Evolutionary conservation across 179 eudicot species (phyloP).

Genomic region (Beta lomatogona): DNA sequence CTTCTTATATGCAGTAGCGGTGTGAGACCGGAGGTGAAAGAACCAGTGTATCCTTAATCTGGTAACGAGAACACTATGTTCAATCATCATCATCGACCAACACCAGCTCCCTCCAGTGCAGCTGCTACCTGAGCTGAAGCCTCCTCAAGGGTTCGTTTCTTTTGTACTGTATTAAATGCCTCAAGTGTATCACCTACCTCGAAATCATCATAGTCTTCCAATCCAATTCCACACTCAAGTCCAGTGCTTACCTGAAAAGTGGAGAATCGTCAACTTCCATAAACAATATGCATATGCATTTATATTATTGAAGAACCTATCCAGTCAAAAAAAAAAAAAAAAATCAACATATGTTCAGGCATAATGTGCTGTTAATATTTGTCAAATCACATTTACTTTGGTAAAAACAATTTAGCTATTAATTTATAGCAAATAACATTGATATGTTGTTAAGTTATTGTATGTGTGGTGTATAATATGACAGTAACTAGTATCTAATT

Average conservation of each 20-base stretch:
- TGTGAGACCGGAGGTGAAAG: slow-evolving; percentile 12
- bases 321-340: neutral
- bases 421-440: too few species aligned
- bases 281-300: neutral
- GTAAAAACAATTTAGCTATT: too few species aligned
- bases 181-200: slow-evolving; percentile 73
- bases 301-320: neutral
- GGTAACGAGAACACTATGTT: neutral
- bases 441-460: too few species aligned
- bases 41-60: neutral
- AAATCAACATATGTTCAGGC: too few species aligned
- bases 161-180: slow-evolving; percentile 70
- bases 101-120: slow-evolving; percentile 67
- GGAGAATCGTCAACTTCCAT: neutral
- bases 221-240: slow-evolving; percentile 86
- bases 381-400: too few species aligned
- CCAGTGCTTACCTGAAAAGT: slow-evolving; percentile 74
- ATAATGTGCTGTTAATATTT: too few species aligned
- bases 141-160: slow-evolving; percentile 93
- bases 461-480: too few species aligned
- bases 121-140: slow-evolving; percentile 89
- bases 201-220: slow-evolving; percentile 66
- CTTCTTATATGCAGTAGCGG: neutral
- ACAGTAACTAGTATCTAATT: too few species aligned
- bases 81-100: slow-evolving; percentile 30